Conservation (phyloP, 192 early-diverging fungal species). For the Rhizophlyctis rosea region DNA sequence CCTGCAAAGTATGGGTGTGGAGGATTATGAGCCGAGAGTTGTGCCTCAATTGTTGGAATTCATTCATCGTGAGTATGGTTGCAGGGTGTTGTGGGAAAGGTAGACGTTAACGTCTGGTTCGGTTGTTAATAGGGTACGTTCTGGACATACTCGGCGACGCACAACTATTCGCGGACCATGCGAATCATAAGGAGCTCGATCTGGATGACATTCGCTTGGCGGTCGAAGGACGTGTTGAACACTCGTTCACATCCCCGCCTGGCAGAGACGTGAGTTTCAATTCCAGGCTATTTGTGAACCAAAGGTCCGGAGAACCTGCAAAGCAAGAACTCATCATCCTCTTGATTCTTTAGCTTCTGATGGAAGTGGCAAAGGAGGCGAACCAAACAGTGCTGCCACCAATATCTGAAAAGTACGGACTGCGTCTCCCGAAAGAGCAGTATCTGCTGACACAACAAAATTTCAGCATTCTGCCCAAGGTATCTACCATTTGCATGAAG, state of each 20-base stretch:
- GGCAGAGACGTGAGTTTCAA: slow-evolving; percentile 69
- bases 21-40: slow-evolving; percentile 88
- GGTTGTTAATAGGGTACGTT: slow-evolving; percentile 71
- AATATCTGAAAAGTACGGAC: slow-evolving; percentile 49
- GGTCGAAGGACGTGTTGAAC: slow-evolving; percentile 85
- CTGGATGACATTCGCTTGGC: slow-evolving; percentile 86
- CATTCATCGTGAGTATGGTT: slow-evolving; percentile 65
- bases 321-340: background rate
- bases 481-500: no score
- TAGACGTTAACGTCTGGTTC: slow-evolving; percentile 2
- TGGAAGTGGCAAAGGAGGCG: slow-evolving; percentile 42
- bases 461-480: slow-evolving; percentile 38
- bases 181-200: slow-evolving; percentile 69
- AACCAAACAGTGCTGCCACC: slow-evolving; percentile 52
- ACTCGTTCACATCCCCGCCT: slow-evolving; percentile 87
- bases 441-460: slow-evolving; percentile 47
- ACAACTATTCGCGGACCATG: slow-evolving; percentile 89
- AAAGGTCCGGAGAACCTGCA: no score
- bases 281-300: slow-evolving; percentile 3
- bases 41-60: slow-evolving; percentile 92
- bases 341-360: slow-evolving; percentile 25
- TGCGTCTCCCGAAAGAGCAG: slow-evolving; percentile 56
- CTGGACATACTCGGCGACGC: slow-evolving; percentile 91
- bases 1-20: slow-evolving; percentile 76
- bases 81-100: background rate